A percentile compares a stretch with the other conserved stretches of the same genome.
Evolutionary conservation across 2,329 filamentous ascomycete genomes (phyloP).

Genomic region (Macroventuria anomochaeta): DNA sequence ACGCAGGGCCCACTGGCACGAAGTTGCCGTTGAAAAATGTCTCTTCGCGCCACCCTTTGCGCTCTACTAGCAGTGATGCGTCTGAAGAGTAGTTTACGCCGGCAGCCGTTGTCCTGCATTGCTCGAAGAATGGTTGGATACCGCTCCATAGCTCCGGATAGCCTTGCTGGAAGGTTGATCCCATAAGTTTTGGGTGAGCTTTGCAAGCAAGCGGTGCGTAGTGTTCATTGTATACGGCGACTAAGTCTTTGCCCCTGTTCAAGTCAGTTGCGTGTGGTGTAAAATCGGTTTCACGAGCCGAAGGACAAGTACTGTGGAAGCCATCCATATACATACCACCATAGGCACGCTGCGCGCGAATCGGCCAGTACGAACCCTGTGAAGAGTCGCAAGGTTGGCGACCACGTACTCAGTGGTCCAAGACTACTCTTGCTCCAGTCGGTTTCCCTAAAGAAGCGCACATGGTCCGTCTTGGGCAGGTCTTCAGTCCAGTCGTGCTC

Average conservation of each 20-base stretch:
- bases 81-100: conserved; percentile 36
- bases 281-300: too few species aligned
- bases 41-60: conserved; percentile 40
- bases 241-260: conserved; percentile 33
- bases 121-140: conserved; percentile 35
- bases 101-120: conserved; percentile 29
- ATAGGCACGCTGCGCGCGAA: conserved; percentile 42
- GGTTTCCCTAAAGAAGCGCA: conserved; percentile 41
- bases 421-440: conserved; percentile 38
- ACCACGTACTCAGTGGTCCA: conserved; percentile 37
- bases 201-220: conserved; percentile 37
- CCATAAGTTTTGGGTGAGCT: conserved; percentile 43
- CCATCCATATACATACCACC: conserved; percentile 33
- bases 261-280: conserved; percentile 1
- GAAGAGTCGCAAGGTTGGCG: conserved; percentile 38
- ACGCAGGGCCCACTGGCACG: conserved; percentile 37
- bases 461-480: conserved; percentile 40
- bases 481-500: conserved; percentile 39
- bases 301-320: neutral
- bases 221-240: conserved; percentile 45
- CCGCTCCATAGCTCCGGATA: conserved; percentile 39
- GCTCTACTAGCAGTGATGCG: conserved; percentile 34
- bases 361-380: conserved; percentile 41
- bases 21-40: conserved; percentile 44
- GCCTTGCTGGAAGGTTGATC: conserved; percentile 34